Evolutionary conservation across 805 yeast genomes (phyloP), one percentile per base, ranked within the genome.

Genomic region (Wickerhamomyces canadensis): DNA sequence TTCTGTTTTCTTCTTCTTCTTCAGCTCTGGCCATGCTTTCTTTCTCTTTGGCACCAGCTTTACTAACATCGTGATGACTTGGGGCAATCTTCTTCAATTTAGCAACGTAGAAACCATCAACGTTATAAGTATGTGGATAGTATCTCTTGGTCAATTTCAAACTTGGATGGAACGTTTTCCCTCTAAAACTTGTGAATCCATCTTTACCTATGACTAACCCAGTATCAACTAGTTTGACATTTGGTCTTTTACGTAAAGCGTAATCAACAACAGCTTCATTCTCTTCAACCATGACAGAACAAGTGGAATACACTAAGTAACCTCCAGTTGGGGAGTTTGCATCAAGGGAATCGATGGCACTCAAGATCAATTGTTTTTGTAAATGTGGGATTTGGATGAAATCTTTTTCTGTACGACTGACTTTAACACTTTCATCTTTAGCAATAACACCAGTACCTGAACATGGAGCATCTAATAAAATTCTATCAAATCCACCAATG

Each of bases 391-490:
- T 84, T 63, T 91, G 95, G 51, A 91, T 81, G 64, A 91, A 93
- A 64, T 93, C 99, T 63, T 88, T 88, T 58, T 88, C 97, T 16
- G 95, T 88, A 70, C 98, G 82, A 45, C 84, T 81, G 12, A 84
- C 81, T 64, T 93, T 93, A 44, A 93, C 98, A 37, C 86, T 80
- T 57, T 87, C 95, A 67, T 93, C 98, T 67, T 93, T 93, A 43
- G 96, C 93, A 57, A 93, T 93, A 51, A 93, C 98, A 66, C 99
- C 99, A 3, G 98, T 91, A 68, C 99, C 99, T 6, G 98, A 88
- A 67, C 99, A 93, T 48, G 99, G 99, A 24, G 99, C 98, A 72
- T 93, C 99, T 51, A 93, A 70, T 47, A 93, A 67, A 27, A 93
- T 80, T 64, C 98, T 78, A 61, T 93, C 98, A 53, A 93, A 93